Conservation (phyloP, 176 grass and related monocot species). For the Echinochloa phyllopogon region DNA sequence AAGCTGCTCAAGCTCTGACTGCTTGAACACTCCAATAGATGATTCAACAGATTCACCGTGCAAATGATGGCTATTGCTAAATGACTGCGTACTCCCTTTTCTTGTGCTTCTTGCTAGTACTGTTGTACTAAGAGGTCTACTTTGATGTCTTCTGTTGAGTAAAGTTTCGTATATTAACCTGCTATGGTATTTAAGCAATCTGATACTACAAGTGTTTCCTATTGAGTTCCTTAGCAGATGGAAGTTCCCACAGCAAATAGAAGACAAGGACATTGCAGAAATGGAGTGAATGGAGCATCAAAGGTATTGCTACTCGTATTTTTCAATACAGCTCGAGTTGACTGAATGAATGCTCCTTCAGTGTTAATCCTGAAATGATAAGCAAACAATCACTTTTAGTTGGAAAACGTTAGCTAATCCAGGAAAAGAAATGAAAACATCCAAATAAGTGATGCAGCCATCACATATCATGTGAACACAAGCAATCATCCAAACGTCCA, state of each 20-base stretch:
- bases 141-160: constrained; percentile 45
- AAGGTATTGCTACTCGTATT: constrained; percentile 35
- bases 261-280: constrained; percentile 56
- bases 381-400: constrained; percentile 30
- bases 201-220: constrained; percentile 47
- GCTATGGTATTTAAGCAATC: constrained; percentile 47
- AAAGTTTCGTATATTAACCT: constrained; percentile 50
- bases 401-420: constrained; percentile 37
- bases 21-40: constrained; percentile 58
- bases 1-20: constrained; percentile 57
- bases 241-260: constrained; percentile 65
- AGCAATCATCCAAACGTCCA: constrained; percentile 29
- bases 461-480: constrained; percentile 22
- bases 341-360: constrained; percentile 26
- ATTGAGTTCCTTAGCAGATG: constrained; percentile 64
- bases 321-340: constrained; percentile 37
- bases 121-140: constrained; percentile 47
- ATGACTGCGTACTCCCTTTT: constrained; percentile 48
- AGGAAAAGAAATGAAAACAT: constrained; percentile 28
- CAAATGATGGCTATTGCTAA: constrained; percentile 45
- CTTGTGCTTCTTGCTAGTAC: constrained; percentile 46
- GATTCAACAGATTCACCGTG: constrained; percentile 51
- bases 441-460: constrained; percentile 12
- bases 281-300: constrained; percentile 40
- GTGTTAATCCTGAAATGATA: constrained; percentile 52